Base-by-base conservation (phyloP, 2,329 filamentous ascomycete species). In the Diaporthe velutina region DNA sequence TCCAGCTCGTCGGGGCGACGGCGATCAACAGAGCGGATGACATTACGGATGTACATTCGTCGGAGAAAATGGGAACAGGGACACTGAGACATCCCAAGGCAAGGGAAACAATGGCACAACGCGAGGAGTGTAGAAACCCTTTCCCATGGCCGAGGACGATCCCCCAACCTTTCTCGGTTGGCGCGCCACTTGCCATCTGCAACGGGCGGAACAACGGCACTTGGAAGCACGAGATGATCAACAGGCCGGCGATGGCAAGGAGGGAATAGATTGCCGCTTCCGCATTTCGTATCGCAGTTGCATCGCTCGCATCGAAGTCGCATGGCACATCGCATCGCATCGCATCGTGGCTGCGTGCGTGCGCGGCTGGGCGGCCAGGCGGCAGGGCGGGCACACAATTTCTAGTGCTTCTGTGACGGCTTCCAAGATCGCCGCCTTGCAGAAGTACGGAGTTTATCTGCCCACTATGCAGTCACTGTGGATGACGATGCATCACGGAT, bases 391-490 rank as follows among this genome's bases (percentile, higher is more conserved):
- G 42, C 45, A 50, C 19, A 22, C 28, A n/a, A 33, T 33, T 74
- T 67, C 58, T 72, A 72, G 73, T 66, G 73, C 58, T 72, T 74
- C 68, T 72, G 28, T 50, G 38, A 72, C 19, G 38, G 25, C 68
- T 74, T 74, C 73, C 73, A 68, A 73, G 73, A 75, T 73, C 70
- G 55, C 66, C 70, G 45, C 48, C 58, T 19, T 68, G 73, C 70
- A 74, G 73, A 33, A 38, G 58, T 22, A 40, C 38, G 57, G 54
- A 68, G 64, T 35, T 28, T 57, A 73, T 58, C 50, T 55, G 64
- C 22, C 64, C 64, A 54, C 48, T 54, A 68, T 68, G 64, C 64
- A 68, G 45, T 68, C 64, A 68, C 40, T 40, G n/a, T 35, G 45
- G 33, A 17, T 28, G 45, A 35, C 33, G 45, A 38, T 38, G 64